Evolutionary conservation across 352 stramenopile species (phyloP).

Genomic region (Phytophthora agathidicida): DNA sequence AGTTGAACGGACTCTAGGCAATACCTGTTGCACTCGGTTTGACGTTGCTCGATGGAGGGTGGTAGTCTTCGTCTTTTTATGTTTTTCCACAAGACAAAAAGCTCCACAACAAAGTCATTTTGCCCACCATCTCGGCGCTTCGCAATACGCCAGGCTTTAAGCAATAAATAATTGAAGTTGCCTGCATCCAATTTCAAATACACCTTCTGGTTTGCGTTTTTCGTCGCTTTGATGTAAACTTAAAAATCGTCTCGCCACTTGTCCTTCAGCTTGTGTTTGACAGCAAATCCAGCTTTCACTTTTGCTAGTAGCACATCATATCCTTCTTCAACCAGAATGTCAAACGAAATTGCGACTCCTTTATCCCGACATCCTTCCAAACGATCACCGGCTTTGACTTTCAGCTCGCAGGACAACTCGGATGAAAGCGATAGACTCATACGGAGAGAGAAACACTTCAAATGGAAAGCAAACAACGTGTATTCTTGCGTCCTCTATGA

Average conservation of each 20-base stretch:
- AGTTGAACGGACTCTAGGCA: neutral
- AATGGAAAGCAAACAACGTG: too few relatives aligned
- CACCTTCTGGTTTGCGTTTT: conserved; percentile 9
- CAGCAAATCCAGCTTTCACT: conserved; percentile 10
- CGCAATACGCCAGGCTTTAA: neutral
- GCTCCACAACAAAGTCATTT: neutral
- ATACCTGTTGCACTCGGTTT: conserved; percentile 4
- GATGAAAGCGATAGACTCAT: neutral
- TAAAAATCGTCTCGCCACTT: neutral
- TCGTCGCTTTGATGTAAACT: conserved; percentile 2
- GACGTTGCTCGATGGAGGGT: conserved; percentile 7
- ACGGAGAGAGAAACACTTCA: too few relatives aligned
- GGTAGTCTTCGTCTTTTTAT: neutral
- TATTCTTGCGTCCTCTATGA: too few relatives aligned
- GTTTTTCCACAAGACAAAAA: conserved; percentile 4
- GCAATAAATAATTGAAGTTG: neutral
- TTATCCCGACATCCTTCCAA: conserved; percentile 17
- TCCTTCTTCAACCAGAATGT: conserved; percentile 3
- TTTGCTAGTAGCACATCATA: conserved; percentile 1
- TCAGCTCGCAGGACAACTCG: conserved; percentile 4
- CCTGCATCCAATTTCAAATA: conserved; percentile 8
- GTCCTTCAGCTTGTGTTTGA: too few relatives aligned
- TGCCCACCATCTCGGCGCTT: neutral
- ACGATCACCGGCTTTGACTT: conserved; percentile 2
- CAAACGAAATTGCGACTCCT: conserved; percentile 1